Conservation (phyloP, 331 rosid species). For the Quercus lobata region DNA sequence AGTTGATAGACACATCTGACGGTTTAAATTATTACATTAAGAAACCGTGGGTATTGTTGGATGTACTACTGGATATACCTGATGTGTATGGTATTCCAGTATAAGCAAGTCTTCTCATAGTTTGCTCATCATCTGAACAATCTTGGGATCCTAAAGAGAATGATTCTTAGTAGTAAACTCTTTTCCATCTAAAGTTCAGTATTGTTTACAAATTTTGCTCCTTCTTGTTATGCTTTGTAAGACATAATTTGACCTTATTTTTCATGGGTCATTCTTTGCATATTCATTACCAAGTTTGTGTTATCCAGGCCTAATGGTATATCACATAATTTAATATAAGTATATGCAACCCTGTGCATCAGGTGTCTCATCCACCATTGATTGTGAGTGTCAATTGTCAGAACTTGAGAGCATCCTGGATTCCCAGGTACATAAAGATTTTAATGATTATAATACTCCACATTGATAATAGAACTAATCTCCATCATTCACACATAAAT, state of each 20-base stretch:
- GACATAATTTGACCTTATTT: not conserved
- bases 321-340: not conserved
- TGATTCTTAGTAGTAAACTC: no score
- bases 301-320: not conserved
- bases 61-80: no score
- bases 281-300: not conserved
- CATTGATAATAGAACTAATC: not conserved
- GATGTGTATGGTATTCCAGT: no score
- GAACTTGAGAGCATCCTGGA: constrained; percentile 80
- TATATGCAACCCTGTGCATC: constrained; percentile 14
- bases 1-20: no score
- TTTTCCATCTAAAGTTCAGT: no score
- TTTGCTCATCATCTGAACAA: no score
- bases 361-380: constrained; percentile 68
- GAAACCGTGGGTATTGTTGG: no score
- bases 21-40: no score
- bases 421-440: constrained; percentile 47
- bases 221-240: not conserved
- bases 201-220: not conserved
- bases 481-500: not conserved
- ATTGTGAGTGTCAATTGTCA: constrained; percentile 67
- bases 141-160: no score
- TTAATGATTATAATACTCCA: not conserved
- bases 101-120: no score
- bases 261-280: not conserved